phyloP scores from a whole-genome alignment of 495 filamentous ascomycete species.

The Penicillium lagena region DNA sequence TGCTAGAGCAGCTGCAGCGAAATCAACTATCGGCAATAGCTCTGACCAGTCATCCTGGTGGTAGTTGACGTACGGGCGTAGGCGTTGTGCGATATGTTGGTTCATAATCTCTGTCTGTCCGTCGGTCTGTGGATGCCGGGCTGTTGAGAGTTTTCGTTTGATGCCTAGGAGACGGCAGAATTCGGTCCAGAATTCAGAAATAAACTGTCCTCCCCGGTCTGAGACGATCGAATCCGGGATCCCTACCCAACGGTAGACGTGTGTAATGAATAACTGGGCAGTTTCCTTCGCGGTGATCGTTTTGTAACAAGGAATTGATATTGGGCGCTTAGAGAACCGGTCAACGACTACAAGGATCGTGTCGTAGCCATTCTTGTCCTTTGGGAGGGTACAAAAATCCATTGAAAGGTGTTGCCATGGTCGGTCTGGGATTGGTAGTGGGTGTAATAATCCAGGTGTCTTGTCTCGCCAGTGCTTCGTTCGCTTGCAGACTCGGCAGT shows the following conservation, averaged over 20 bases:
- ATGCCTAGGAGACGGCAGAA: conserved; percentile 8
- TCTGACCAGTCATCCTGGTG: conserved; percentile 8
- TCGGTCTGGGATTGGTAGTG: neutral
- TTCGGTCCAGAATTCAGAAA: conserved; percentile 6
- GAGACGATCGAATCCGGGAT: conserved; percentile 8
- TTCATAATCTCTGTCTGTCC: conserved; percentile 2
- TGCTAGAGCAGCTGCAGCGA: neutral
- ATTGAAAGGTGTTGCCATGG: neutral
- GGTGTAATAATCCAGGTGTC: neutral
- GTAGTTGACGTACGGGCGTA: conserved; percentile 3
- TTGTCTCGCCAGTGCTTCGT: conserved; percentile 1
- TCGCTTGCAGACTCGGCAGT: too few relatives aligned
- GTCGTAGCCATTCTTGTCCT: too few relatives aligned
- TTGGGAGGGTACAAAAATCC: too few relatives aligned
- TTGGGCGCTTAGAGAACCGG: neutral
- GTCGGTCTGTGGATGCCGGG: conserved; percentile 12
- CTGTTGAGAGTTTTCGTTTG: conserved; percentile 8
- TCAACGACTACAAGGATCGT: neutral
- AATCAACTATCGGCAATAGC: neutral
- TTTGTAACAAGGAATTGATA: neutral
- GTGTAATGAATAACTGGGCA: neutral
- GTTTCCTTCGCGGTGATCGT: neutral
- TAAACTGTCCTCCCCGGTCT: conserved; percentile 14
- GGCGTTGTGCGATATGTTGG: neutral
- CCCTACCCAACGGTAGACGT: neutral